Conservation (phyloP, 306 rosid genomes). For the Ziziphus jujuba region DNA sequence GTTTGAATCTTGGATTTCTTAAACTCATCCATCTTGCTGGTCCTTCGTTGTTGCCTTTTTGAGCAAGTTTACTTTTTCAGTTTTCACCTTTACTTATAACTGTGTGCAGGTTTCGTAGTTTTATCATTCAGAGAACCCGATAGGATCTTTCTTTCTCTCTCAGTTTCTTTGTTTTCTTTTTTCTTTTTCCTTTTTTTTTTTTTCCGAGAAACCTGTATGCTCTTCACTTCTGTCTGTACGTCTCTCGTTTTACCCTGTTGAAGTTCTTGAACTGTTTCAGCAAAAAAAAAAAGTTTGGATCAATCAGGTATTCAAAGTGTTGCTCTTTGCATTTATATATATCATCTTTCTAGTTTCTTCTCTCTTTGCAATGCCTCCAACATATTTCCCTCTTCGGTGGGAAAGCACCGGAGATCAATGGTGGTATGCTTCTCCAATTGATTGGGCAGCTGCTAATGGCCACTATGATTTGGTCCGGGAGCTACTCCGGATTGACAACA, state of each 20-base stretch:
- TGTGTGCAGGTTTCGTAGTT: no score
- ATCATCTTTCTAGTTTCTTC: conserved; percentile 14
- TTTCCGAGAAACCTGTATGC: neutral
- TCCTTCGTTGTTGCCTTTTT: conserved; percentile 13
- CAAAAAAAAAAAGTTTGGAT: conserved; percentile 12
- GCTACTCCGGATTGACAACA: conserved; percentile 76
- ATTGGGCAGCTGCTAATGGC: conserved; percentile 97
- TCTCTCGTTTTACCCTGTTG: neutral
- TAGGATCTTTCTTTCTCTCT: neutral
- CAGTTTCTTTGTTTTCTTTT: no score
- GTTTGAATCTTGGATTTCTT: neutral
- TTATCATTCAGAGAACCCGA: neutral
- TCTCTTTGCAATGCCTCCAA: conserved; percentile 70
- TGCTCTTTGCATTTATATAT: conserved; percentile 7
- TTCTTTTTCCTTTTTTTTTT: no score
- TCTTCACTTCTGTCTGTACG: neutral
- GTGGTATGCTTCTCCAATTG: conserved; percentile 99
- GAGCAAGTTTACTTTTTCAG: conserved; percentile 3
- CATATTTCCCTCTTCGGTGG: conserved; percentile 92
- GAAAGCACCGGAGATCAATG: conserved; percentile 99
- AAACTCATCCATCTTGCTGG: conserved; percentile 9
- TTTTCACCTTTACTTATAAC: no score
- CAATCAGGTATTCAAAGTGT: neutral
- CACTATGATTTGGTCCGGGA: conserved; percentile 89
- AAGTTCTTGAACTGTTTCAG: conserved; percentile 1